These are phyloP conservation scores for Isoetes taiwanensis DNA, from an alignment of 75 land plant species.

Conservation along the genomic window DNA sequence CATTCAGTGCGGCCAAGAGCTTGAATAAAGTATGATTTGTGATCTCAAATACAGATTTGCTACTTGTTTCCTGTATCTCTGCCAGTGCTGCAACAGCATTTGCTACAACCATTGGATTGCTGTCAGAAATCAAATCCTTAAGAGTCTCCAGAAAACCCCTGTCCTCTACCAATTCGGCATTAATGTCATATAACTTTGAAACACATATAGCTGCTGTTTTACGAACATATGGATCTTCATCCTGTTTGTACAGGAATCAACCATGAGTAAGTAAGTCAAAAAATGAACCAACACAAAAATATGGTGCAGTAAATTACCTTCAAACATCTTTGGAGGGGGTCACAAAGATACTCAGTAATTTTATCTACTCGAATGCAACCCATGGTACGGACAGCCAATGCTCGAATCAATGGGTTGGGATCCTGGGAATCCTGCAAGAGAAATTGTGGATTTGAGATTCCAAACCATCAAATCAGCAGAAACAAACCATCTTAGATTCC, in stretches of 20 bases:
- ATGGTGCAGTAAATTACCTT: slow-evolving; percentile 42
- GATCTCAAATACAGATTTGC: slow-evolving; percentile 72
- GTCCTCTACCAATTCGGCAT: slow-evolving; percentile 98
- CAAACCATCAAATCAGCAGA: no score
- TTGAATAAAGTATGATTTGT: slow-evolving; percentile 88
- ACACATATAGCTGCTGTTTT: slow-evolving; percentile 99
- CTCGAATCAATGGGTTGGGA: slow-evolving; percentile 98
- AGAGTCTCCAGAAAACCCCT: slow-evolving; percentile 92
- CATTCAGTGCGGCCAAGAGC: slow-evolving; percentile 98
- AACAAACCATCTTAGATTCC: no score
- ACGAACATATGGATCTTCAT: slow-evolving; percentile 99
- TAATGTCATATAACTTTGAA: slow-evolving; percentile 94
- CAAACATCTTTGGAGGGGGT: slow-evolving; percentile 96
- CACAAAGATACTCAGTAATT: slow-evolving; percentile 98
- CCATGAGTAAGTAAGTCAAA: slow-evolving; percentile 1
- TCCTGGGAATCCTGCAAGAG: slow-evolving; percentile 91
- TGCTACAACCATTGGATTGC: slow-evolving; percentile 99
- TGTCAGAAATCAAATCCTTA: slow-evolving; percentile 96
- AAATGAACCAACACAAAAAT: slow-evolving; percentile 8
- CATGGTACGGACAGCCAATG: slow-evolving; percentile 98
- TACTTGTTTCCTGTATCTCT: slow-evolving; percentile 90
- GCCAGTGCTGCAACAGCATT: slow-evolving; percentile 99
- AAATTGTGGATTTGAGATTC: not conserved
- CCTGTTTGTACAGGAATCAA: slow-evolving; percentile 37
- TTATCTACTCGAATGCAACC: slow-evolving; percentile 99